Base-by-base conservation (phyloP, 2,329 filamentous ascomycete species). In the Aspergillus jensenii region DNA sequence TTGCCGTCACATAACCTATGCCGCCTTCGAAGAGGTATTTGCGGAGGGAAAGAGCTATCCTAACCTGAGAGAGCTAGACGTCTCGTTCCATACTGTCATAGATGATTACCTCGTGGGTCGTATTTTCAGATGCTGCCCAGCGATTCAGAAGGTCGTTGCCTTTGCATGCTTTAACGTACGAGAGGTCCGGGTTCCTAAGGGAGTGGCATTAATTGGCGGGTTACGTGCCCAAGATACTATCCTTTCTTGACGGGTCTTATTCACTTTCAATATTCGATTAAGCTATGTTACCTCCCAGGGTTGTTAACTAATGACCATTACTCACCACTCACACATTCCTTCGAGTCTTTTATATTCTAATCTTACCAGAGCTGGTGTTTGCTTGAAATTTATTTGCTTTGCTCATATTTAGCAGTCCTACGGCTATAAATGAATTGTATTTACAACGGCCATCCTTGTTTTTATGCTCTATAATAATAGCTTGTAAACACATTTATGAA, bases 1-100 rank as follows among this genome's bases (percentile, higher is more conserved):
- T 0, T 96, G 91, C 69, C 88, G 93, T 3, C 89, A 96, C 71
- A 93, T 98, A 62, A 83, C 85, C 1, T 80, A 83, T 35, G 77
- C 83, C 15, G 86, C 90, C 0, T 92, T 96, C 59, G 86, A 90
- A 61, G 82, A 87, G 9, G 87, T 89, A 0, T 97, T 98, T 67
- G 79, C 82, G 53, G 74, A 77, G 8, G 81, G 80, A 23, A 84
- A 82, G 45, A 69, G 63, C 21, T 97, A 96, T 65, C 86, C 88
- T 0, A 79, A 85, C 11, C 79, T 98, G 35, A 78, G 79, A 59
- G 84, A 89, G 57, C 78, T 96, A 44, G 91, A 96, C 70, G 79
- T 95, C 44, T 90, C 88, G 53, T 96, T 96, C 72, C 71, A 77
- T 21, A 74, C 72, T 2, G 65, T 65, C 11, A 69, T 80, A 40